Percentiles rank a stretch among this genome's conserved stretches.
Evolutionary conservation across 2,329 filamentous ascomycete genomes (phyloP).

Genomic region (Dactylella cylindrospora): DNA sequence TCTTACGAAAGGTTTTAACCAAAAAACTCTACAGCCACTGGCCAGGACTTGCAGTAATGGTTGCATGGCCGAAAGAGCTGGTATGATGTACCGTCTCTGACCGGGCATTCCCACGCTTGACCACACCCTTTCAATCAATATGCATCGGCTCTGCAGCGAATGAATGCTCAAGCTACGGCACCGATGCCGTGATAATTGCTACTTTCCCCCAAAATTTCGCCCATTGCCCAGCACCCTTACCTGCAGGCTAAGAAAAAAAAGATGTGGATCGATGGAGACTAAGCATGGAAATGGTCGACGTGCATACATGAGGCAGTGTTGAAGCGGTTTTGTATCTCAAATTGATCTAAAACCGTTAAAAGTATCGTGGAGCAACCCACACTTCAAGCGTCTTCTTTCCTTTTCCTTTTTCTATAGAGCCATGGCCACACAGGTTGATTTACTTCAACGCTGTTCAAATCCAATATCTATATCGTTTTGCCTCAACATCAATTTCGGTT

Average conservation of each 20-base stretch:
- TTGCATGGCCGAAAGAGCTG: constrained; percentile 30
- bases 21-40: constrained; percentile 14
- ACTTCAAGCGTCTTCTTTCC: constrained; percentile 30
- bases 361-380: constrained; percentile 28
- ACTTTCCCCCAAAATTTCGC: constrained; percentile 17
- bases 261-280: constrained; percentile 28
- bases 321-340: too few relatives aligned
- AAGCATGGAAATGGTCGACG: constrained; percentile 29
- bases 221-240: constrained; percentile 37
- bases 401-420: constrained; percentile 23
- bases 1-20: constrained; percentile 19
- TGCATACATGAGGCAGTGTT: constrained; percentile 39
- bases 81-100: too few relatives aligned
- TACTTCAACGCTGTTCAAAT: constrained; percentile 31
- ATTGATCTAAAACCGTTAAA: constrained; percentile 13
- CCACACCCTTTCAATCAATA: constrained; percentile 26
- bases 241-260: constrained; percentile 39
- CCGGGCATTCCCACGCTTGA: constrained; percentile 27
- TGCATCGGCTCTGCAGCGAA: constrained; percentile 41
- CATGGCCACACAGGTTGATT: constrained; percentile 37
- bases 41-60: too few relatives aligned
- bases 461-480: not conserved
- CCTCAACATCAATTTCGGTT: too few relatives aligned
- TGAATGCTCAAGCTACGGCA: constrained; percentile 24
- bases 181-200: constrained; percentile 37